These are phyloP conservation scores for Postia placenta DNA, from an alignment of 768 basidiomycete genomes.

Conservation along the genomic window DNA sequence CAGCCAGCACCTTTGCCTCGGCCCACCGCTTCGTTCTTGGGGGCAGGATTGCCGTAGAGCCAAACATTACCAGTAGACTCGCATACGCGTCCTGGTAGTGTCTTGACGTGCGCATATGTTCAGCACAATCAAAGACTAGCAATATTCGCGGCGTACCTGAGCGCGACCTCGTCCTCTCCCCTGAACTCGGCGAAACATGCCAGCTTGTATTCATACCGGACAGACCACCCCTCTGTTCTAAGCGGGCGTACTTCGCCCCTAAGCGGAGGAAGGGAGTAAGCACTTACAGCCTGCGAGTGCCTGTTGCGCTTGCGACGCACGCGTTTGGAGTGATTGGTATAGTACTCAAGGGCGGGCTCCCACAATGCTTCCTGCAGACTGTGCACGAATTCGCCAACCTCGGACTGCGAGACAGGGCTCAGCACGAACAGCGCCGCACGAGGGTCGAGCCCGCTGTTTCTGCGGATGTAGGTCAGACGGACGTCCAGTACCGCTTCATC, in stretches of 20 bases:
- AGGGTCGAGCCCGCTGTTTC: slow-evolving; percentile 85
- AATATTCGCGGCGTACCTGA: slow-evolving; percentile 56
- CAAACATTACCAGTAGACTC: slow-evolving; percentile 81
- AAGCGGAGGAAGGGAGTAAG: slow-evolving; percentile 43
- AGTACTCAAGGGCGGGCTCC: slow-evolving; percentile 90
- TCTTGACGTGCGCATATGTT: slow-evolving; percentile 37
- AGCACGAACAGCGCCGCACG: slow-evolving; percentile 91
- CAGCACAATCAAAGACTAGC: not conserved
- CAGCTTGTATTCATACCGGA: slow-evolving; percentile 96
- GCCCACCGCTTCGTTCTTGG: slow-evolving; percentile 97
- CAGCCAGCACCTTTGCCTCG: slow-evolving; percentile 94
- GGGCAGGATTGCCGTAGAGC: slow-evolving; percentile 77
- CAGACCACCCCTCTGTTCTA: slow-evolving; percentile 87
- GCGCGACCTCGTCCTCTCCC: slow-evolving; percentile 85
- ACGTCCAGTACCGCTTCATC: slow-evolving; percentile 83
- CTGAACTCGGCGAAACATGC: slow-evolving; percentile 95
- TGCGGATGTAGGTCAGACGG: slow-evolving; percentile 80
- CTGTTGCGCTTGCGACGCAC: slow-evolving; percentile 86
- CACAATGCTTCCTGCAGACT: slow-evolving; percentile 87
- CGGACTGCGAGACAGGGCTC: slow-evolving; percentile 81
- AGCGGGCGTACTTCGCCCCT: slow-evolving; percentile 46
- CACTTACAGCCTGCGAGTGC: slow-evolving; percentile 54
- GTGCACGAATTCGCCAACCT: slow-evolving; percentile 84
- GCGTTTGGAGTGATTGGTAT: slow-evolving; percentile 87
- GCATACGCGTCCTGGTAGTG: slow-evolving; percentile 95